These are phyloP conservation scores for Apiotrichum montevideense DNA, from an alignment of 1,284 basidiomycete species.

Conservation along the genomic window DNA sequence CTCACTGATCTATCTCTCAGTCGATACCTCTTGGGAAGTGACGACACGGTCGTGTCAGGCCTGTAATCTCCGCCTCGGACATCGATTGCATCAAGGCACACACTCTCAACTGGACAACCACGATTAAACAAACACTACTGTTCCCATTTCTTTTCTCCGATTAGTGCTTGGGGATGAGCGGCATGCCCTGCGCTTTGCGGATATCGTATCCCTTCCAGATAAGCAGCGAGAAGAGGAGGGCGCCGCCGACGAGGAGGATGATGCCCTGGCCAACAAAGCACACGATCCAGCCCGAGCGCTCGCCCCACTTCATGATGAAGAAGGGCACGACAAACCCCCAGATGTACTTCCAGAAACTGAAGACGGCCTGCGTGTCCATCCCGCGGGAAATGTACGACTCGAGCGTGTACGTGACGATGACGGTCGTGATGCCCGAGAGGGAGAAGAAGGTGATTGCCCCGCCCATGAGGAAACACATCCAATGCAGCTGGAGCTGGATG, in stretches of 20 bases:
- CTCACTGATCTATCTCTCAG: too few species aligned
- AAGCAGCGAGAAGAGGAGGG: slow-evolving; percentile 18
- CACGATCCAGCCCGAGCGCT: slow-evolving; percentile 22
- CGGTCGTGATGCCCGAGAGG: slow-evolving; percentile 24
- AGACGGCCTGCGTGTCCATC: slow-evolving; percentile 42
- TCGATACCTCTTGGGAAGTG: too few species aligned
- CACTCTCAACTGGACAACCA: too few species aligned
- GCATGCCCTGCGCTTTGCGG: slow-evolving; percentile 28
- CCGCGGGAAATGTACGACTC: slow-evolving; percentile 35
- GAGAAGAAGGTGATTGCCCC: slow-evolving; percentile 40
- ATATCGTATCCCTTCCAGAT: slow-evolving; percentile 29
- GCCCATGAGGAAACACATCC: slow-evolving; percentile 41
- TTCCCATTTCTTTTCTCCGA: too few species aligned
- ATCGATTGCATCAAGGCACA: too few species aligned
- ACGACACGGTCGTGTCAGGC: too few species aligned
- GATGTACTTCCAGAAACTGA: slow-evolving; percentile 45
- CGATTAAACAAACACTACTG: too few species aligned
- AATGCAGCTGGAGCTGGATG: slow-evolving; percentile 30
- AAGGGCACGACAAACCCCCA: slow-evolving; percentile 43
- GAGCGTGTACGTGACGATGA: slow-evolving; percentile 36
- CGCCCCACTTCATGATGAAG: slow-evolving; percentile 39
- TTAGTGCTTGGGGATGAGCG: slow-evolving; percentile 16
- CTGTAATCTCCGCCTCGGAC: too few species aligned
- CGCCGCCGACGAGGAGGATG: slow-evolving; percentile 24
- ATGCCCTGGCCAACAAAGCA: slow-evolving; percentile 34